phyloP scores from a whole-genome alignment of 306 rosid species.

The Potentilla sterilis region DNA sequence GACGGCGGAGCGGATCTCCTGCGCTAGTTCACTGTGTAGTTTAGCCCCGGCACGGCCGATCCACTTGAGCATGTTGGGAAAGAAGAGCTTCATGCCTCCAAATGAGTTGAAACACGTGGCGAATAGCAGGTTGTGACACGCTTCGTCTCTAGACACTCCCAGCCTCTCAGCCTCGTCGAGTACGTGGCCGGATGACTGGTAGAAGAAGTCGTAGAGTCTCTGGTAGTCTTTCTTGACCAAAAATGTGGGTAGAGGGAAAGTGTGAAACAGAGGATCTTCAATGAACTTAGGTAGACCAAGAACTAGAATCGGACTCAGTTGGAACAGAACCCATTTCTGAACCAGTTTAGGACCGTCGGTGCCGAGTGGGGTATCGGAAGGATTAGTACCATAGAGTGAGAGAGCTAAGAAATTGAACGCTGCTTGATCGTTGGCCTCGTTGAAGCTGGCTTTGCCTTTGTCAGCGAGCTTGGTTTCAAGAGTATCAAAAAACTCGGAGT shows the following conservation, averaged over 20 bases:
- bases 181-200: slow-evolving; percentile 42
- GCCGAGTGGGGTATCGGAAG: slow-evolving; percentile 52
- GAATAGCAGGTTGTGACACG: slow-evolving; percentile 79
- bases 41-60: slow-evolving; percentile 60
- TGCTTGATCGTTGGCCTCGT: slow-evolving; percentile 55
- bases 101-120: slow-evolving; percentile 84
- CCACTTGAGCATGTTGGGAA: slow-evolving; percentile 60
- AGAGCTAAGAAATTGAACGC: slow-evolving; percentile 72
- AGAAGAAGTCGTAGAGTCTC: slow-evolving; percentile 71
- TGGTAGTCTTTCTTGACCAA: slow-evolving; percentile 59
- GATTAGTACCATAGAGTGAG: slow-evolving; percentile 43
- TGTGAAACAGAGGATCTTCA: slow-evolving; percentile 60
- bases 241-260: slow-evolving; percentile 53
- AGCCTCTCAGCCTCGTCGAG: slow-evolving; percentile 69
- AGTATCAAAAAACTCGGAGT: slow-evolving; percentile 45
- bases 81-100: slow-evolving; percentile 72
- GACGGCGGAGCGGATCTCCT: slow-evolving; percentile 60
- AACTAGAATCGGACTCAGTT: slow-evolving; percentile 49
- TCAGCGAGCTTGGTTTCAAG: slow-evolving; percentile 50
- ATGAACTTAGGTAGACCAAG: slow-evolving; percentile 67
- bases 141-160: slow-evolving; percentile 75
- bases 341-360: slow-evolving; percentile 59
- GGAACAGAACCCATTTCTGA: slow-evolving; percentile 61
- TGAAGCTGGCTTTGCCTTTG: slow-evolving; percentile 52
- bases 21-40: slow-evolving; percentile 58